Evolutionary conservation across 192 early-diverging fungal species (phyloP).

Genomic region (Polychytrium aggregatum): DNA sequence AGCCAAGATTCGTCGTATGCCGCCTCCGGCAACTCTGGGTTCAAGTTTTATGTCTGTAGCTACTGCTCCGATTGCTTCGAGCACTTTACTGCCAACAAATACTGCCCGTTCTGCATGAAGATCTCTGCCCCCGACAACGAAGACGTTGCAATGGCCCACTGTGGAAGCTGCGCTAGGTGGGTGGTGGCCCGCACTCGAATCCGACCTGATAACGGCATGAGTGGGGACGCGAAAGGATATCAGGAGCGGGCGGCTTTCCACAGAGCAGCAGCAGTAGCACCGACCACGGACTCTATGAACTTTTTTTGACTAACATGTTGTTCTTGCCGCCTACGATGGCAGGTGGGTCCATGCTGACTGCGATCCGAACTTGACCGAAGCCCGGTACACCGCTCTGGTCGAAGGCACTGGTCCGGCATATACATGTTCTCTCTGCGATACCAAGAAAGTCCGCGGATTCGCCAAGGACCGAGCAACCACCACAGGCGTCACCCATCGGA

Average conservation of each 20-base stretch:
- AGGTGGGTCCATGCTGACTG: slow-evolving; percentile 47
- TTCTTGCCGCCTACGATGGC: neutral
- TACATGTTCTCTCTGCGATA: slow-evolving; percentile 37
- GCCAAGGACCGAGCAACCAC: too few relatives aligned
- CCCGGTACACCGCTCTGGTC: slow-evolving; percentile 19
- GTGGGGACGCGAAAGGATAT: neutral
- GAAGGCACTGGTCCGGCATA: slow-evolving; percentile 23
- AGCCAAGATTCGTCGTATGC: too few relatives aligned
- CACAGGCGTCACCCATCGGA: too few relatives aligned
- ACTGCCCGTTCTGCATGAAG: slow-evolving; percentile 37
- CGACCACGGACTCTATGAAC: too few relatives aligned
- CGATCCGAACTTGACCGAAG: slow-evolving; percentile 29
- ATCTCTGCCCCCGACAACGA: slow-evolving; percentile 31
- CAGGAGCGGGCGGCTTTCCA: neutral
- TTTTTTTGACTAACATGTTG: too few relatives aligned
- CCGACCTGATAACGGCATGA: neutral
- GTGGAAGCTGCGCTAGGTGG: slow-evolving; percentile 36
- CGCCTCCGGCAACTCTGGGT: slow-evolving; percentile 3
- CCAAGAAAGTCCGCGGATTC: slow-evolving; percentile 6
- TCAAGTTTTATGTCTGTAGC: slow-evolving; percentile 30
- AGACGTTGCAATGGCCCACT: slow-evolving; percentile 37
- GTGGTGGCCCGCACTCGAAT: neutral
- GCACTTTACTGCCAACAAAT: slow-evolving; percentile 17
- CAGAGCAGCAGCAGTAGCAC: too few relatives aligned
- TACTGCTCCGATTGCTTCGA: slow-evolving; percentile 30